Percentiles rank a stretch among this genome's conserved stretches.
phyloP scores from a whole-genome alignment of 192 early-diverging fungal species.

The Backusella morwellensis region DNA sequence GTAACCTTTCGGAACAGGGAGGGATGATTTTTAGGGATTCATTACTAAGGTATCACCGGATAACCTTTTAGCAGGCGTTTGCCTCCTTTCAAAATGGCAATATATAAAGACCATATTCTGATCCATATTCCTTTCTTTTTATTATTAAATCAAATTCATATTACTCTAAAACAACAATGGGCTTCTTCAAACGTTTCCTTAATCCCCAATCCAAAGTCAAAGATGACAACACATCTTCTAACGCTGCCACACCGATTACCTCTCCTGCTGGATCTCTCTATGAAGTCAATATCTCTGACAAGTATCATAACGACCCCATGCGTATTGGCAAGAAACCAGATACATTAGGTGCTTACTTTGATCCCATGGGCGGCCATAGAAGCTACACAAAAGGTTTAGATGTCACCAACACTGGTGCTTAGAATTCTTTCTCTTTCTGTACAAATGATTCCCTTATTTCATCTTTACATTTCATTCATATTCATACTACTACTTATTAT shows the following conservation, averaged over 20 bases:
- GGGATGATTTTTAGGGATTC: not conserved
- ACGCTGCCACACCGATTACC: not conserved
- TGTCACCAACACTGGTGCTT: conserved; percentile 24
- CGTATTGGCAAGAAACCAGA: conserved; percentile 13
- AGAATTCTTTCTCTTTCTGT: not conserved
- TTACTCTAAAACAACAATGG: not conserved
- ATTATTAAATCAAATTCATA: not conserved
- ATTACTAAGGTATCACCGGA: not conserved
- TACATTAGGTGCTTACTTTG: conserved; percentile 13
- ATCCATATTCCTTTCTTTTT: not conserved
- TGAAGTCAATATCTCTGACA: not conserved
- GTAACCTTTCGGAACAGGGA: not conserved
- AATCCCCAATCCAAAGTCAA: not conserved
- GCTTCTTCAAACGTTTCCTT: conserved; percentile 9
- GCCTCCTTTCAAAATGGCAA: not conserved
- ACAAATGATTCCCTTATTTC: not conserved
- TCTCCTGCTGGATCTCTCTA: not conserved
- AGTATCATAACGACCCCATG: conserved; percentile 21
- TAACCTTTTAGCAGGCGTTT: not conserved
- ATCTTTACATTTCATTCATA: not conserved
- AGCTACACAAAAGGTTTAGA: conserved; percentile 7
- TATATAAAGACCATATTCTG: not conserved
- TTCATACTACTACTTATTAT: not conserved
- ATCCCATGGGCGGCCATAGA: conserved; percentile 25
- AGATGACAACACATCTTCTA: not conserved